A percentile compares a stretch with the other conserved stretches of the same genome.
These are phyloP conservation scores for Tulasnella sp. DNA, from an alignment of 768 basidiomycete species.

Conservation along the genomic window DNA sequence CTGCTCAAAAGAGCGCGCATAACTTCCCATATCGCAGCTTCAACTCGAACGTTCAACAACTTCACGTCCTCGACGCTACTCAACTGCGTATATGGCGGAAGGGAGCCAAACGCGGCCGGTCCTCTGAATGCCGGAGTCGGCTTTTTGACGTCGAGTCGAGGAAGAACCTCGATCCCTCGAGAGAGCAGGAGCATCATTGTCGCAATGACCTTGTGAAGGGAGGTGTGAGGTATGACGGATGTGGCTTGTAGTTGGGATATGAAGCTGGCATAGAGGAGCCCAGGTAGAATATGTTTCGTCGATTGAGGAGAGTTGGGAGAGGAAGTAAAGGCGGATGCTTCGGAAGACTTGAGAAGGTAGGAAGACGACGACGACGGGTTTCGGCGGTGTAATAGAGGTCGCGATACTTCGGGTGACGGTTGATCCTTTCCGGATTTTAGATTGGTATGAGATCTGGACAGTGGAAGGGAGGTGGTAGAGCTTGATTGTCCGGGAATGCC, in stretches of 20 bases:
- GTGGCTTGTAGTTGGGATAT: constrained; percentile 6
- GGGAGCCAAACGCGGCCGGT: neutral
- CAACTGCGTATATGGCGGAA: neutral
- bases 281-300: constrained; percentile 11
- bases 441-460: constrained; percentile 17
- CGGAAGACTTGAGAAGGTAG: neutral
- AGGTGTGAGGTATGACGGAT: constrained; percentile 23
- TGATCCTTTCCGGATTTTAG: neutral
- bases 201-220: constrained; percentile 6
- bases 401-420: neutral
- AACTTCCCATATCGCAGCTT: constrained; percentile 24
- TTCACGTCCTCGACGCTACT: neutral
- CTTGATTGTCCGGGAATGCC: neutral
- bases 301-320: neutral
- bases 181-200: constrained; percentile 14
- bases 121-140: constrained; percentile 15
- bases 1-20: constrained; percentile 18
- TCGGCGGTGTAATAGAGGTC: constrained; percentile 13
- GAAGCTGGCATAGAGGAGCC: constrained; percentile 16
- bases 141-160: constrained; percentile 6
- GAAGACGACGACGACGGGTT: constrained; percentile 12
- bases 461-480: neutral
- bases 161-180: constrained; percentile 19
- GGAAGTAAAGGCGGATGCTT: neutral
- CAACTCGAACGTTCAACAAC: constrained; percentile 6